Evolutionary conservation across 495 filamentous ascomycete genomes (phyloP).

Genomic region (Neurospora tetraspora): DNA sequence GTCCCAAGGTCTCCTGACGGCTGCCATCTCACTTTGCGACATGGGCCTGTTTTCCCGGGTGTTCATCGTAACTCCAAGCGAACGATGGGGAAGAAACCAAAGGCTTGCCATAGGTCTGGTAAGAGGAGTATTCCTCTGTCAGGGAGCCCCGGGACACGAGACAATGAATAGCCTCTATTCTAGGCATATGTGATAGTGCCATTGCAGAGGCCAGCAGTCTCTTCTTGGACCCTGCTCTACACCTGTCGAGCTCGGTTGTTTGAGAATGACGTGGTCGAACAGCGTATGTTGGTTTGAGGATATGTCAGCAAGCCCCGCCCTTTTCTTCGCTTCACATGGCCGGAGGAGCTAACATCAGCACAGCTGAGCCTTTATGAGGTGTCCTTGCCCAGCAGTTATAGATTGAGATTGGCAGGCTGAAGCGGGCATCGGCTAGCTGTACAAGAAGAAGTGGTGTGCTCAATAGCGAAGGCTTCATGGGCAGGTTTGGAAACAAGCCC

Average conservation of each 20-base stretch:
- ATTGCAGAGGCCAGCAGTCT: neutral
- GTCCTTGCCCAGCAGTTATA: neutral
- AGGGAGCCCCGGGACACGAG: neutral
- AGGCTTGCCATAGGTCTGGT: neutral
- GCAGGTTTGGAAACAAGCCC: neutral
- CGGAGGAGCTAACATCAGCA: neutral
- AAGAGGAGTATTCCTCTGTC: neutral
- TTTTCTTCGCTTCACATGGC: neutral
- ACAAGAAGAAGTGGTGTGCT: neutral
- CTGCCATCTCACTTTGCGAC: neutral
- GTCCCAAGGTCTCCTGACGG: neutral
- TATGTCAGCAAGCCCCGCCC: neutral
- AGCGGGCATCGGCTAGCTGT: neutral
- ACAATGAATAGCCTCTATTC: neutral
- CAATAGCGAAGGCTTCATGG: neutral
- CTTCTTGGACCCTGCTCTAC: neutral
- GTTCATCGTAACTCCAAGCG: neutral
- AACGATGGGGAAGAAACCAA: neutral
- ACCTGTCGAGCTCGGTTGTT: neutral
- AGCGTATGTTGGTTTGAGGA: neutral
- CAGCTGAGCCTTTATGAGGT: neutral
- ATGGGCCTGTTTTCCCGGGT: neutral
- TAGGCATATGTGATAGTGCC: neutral
- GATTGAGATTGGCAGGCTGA: neutral
- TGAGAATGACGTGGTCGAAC: neutral